Conservation (phyloP, 1,284 basidiomycete species). For the Sanguinoderma infundibulare region DNA sequence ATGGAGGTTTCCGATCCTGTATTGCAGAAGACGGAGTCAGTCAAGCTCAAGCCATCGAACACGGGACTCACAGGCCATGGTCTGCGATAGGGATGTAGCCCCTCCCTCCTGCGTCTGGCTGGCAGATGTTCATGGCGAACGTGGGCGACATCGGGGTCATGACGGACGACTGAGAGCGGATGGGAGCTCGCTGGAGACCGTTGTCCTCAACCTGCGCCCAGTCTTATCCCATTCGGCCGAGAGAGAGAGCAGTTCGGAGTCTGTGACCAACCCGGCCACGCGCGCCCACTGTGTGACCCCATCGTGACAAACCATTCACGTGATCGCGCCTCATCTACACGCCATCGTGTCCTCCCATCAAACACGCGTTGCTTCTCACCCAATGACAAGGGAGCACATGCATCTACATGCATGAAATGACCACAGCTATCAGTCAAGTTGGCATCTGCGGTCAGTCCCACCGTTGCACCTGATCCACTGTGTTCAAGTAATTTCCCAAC, state of each 20-base stretch:
- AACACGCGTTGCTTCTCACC: too few relatives aligned
- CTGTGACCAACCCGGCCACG: not conserved
- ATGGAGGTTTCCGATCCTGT: slow-evolving; percentile 78
- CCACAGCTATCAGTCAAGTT: too few relatives aligned
- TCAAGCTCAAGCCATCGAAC: not conserved
- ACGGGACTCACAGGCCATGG: slow-evolving; percentile 31
- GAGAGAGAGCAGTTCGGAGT: not conserved
- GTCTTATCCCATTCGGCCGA: too few relatives aligned
- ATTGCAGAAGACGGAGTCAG: not conserved
- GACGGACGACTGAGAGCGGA: not conserved
- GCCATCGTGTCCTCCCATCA: too few relatives aligned
- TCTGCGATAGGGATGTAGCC: slow-evolving; percentile 33
- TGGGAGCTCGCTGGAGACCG: not conserved
- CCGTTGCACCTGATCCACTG: too few relatives aligned
- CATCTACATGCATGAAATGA: too few relatives aligned
- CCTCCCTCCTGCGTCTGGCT: slow-evolving; percentile 23
- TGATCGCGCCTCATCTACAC: slow-evolving; percentile 8
- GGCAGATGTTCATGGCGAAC: slow-evolving; percentile 22
- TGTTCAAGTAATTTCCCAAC: too few relatives aligned
- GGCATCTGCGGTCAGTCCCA: too few relatives aligned
- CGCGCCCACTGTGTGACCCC: slow-evolving; percentile 7
- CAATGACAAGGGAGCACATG: too few relatives aligned
- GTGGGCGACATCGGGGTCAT: not conserved
- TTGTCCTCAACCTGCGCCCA: not conserved
- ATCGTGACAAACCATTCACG: not conserved